Evolutionary conservation across 2,329 filamentous ascomycete species (phyloP), one percentile per base, ranked within the genome.

Genomic region (Talaromyces piceae): DNA sequence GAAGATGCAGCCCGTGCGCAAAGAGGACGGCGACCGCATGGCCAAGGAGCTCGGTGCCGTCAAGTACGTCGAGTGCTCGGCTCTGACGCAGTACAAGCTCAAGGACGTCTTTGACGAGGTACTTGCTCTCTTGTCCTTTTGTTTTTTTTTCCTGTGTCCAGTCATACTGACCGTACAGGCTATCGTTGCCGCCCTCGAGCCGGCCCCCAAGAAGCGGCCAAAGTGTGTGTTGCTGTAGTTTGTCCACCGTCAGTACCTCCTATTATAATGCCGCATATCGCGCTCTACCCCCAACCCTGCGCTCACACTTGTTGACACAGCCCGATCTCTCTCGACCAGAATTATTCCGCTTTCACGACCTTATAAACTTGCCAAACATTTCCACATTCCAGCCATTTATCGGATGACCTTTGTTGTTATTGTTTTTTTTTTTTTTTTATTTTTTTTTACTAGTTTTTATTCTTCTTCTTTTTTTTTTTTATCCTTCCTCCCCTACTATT

Each of bases 101-200:
- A 98, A 98, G 79, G 93, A 97, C 67, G 93, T 98, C 16, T 98
- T 98, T 73, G 93, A 98, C 65, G 93, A 97, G 87, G 91, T 95
- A 80, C n/a, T n/a, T n/a, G n/a, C n/a, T n/a, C n/a, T 18, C 3
- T 6, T 20, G 8, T 20, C 12, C 2, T 27, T 16, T 5, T 37
- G 8, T 41, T 12, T 28, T 8, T 5, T 25, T 30, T 18, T 28
- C n/a, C 20, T 4, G 7, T 11, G 31, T 25, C 9, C 18, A 37
- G 22, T n/a, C 20, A 7, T 27, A 25, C 27, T 33, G 9, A 45
- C 8, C 37, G 13, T 16, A 7, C 57, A 95, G 91, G 91, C 91
- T 25, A 97, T 97, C 63, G 91, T 97, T 58, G 91, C 91, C 57
- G 91, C 91, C 39, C 78, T 97, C 58, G 91, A 97, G 73, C 91